Evolutionary conservation across 768 basidiomycete species (phyloP), one percentile per base, ranked within the genome.

Genomic region (Mycena kentingensis): DNA sequence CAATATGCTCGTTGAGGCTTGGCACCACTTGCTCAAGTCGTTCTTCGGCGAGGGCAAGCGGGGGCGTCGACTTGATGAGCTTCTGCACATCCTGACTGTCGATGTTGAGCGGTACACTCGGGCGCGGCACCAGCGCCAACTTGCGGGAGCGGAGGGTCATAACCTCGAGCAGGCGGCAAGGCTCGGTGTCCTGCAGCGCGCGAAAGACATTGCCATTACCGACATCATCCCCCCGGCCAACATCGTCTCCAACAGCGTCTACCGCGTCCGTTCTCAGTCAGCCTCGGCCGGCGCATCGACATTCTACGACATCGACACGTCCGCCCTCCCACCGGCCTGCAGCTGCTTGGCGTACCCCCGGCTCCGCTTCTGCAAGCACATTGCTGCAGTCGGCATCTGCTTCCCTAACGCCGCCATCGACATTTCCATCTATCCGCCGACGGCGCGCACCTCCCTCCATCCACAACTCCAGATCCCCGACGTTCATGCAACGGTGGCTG

Each of bases 1-100:
- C 2, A 67, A 67, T 37, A 67, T 67, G 66, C 55, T 64, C 6
- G 49, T 66, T 31, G 63, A 67, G 49, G 61, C 52, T 13, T 64
- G 65, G 65, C 64, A 66, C 42, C 64, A 65, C 46, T 29, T 68
- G 18, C 51, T 66, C 6, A 68, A 68, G 44, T 38, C 49, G 5
- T 63, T 60, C 18, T 65, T 67, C 35, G 45, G 64, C 26, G 27
- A 61, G 16, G 62, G 64, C 2, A 45, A 48, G n/a, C 55, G 52
- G 3, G 66, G 66, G 36, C 43, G 60, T 13, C 46, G 46, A 24
- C 29, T 65, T 10, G 65, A 66, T 35, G 54, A 63, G 27, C 48
- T 67, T 2, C 21, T 67, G 2, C 43, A 50, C 49, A 46, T 60
- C 21, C 61, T 67, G 6, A 16, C 52, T 18, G 11, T 31, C 10